Evolutionary conservation across 1,284 basidiomycete genomes (phyloP).

Genomic region (Lignosus rhinocerotis): DNA sequence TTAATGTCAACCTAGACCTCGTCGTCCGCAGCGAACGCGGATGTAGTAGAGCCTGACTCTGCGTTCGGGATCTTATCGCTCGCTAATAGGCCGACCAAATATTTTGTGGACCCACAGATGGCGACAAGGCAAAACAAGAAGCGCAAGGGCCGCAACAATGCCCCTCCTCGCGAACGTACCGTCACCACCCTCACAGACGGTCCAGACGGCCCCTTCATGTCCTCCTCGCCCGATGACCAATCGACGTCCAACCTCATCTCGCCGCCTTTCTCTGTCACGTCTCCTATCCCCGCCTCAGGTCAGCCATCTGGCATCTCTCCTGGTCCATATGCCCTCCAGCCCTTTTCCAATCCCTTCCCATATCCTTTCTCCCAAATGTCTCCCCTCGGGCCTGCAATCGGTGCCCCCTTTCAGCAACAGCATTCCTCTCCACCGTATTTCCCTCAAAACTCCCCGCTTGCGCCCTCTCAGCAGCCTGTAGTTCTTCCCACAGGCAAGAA

Average conservation of each 20-base stretch:
- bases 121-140: conserved; percentile 63
- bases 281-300: conserved; percentile 25
- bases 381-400: conserved; percentile 15
- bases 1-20: background rate
- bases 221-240: conserved; percentile 49
- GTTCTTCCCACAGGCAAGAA: conserved; percentile 38
- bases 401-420: conserved; percentile 22
- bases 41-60: background rate
- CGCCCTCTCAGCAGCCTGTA: conserved; percentile 8
- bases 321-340: conserved; percentile 17
- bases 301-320: conserved; percentile 22
- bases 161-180: conserved; percentile 56
- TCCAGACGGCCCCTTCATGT: conserved; percentile 47
- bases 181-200: conserved; percentile 63
- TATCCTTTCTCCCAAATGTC: conserved; percentile 32
- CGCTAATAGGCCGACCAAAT: conserved; percentile 15
- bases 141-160: conserved; percentile 52
- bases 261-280: conserved; percentile 33
- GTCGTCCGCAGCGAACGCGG: background rate
- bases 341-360: conserved; percentile 24
- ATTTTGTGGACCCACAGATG: conserved; percentile 39
- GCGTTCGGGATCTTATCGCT: conserved; percentile 12
- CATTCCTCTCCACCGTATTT: conserved; percentile 31
- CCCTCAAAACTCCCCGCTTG: conserved; percentile 15
- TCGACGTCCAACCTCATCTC: conserved; percentile 36